Percentiles rank a stretch among this genome's conserved stretches.
Evolutionary conservation across 768 basidiomycete species (phyloP).

Genomic region (Sporobolomyces phaffii): DNA sequence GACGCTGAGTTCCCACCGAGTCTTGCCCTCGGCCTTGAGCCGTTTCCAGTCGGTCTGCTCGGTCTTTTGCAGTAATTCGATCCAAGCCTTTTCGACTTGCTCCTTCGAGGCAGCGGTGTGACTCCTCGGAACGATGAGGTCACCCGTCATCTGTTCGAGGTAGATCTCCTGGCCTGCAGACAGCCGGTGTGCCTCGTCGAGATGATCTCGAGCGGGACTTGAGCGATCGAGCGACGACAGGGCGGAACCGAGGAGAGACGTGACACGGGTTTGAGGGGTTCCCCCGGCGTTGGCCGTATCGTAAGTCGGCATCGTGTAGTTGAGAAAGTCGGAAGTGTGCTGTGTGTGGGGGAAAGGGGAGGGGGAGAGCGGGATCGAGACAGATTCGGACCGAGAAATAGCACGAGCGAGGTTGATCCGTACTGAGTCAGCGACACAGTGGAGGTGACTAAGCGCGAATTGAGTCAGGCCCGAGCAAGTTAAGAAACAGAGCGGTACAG

Average conservation of each 20-base stretch:
- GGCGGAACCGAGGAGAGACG: not conserved
- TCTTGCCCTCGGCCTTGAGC: conserved; percentile 22
- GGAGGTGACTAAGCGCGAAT: too few species aligned
- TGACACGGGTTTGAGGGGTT: conserved; percentile 9
- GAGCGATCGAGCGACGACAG: not conserved
- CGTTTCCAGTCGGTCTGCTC: conserved; percentile 27
- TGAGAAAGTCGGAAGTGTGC: not conserved
- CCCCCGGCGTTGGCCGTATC: not conserved
- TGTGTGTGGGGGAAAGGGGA: not conserved
- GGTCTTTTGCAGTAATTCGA: conserved; percentile 29
- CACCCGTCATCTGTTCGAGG: conserved; percentile 29
- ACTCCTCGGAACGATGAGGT: conserved; percentile 19
- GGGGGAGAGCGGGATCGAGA: not conserved
- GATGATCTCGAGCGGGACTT: not conserved
- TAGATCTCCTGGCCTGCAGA: conserved; percentile 26
- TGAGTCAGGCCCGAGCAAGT: too few species aligned
- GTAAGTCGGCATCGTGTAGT: conserved; percentile 1
- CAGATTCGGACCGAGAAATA: not conserved
- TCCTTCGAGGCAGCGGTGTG: not conserved
- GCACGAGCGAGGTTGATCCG: too few species aligned
- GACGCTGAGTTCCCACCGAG: conserved; percentile 3
- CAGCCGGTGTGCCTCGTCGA: conserved; percentile 25
- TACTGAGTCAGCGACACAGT: too few species aligned
- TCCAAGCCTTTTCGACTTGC: conserved; percentile 10
- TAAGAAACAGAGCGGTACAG: too few species aligned